phyloP scores from a whole-genome alignment of 225 moss, liverwort and hornwort genomes.

The Pleurozium schreberi region DNA sequence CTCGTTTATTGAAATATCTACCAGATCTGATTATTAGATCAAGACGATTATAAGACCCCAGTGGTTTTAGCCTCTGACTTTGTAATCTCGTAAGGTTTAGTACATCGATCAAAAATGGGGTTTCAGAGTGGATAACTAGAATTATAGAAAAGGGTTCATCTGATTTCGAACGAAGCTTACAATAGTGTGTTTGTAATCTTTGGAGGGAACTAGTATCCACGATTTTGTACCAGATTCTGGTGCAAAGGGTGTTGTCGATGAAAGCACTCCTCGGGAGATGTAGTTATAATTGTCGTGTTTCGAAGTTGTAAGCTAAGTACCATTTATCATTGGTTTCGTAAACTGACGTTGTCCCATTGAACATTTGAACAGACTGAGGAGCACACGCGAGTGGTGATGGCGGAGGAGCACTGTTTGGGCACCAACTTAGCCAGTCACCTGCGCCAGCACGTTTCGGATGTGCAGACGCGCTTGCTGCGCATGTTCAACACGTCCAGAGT shows the following conservation, averaged over 20 bases:
- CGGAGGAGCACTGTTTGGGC: slow-evolving; percentile 59
- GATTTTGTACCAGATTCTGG: not conserved
- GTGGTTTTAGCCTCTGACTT: not conserved
- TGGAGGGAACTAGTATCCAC: no score
- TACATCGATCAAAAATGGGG: not conserved
- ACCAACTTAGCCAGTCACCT: slow-evolving; percentile 23
- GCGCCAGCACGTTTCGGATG: slow-evolving; percentile 48
- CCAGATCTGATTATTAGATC: not conserved
- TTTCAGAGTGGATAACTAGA: not conserved
- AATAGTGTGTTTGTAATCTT: no score
- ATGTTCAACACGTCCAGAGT: slow-evolving; percentile 58
- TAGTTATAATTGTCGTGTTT: not conserved
- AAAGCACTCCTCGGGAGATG: not conserved
- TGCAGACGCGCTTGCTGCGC: slow-evolving; percentile 48
- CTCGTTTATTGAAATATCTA: not conserved
- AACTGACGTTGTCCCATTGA: not conserved
- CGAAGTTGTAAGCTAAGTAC: not conserved
- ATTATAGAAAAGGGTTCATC: not conserved
- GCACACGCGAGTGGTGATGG: slow-evolving; percentile 56
- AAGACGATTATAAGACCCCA: not conserved
- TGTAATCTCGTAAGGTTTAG: not conserved
- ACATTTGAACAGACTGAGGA: slow-evolving; percentile 40
- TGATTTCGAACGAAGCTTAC: not conserved
- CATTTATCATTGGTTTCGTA: not conserved
- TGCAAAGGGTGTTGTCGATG: not conserved